These are phyloP conservation scores for Musa itinerans DNA, from an alignment of 176 grass and related monocot genomes.

Conservation along the genomic window DNA sequence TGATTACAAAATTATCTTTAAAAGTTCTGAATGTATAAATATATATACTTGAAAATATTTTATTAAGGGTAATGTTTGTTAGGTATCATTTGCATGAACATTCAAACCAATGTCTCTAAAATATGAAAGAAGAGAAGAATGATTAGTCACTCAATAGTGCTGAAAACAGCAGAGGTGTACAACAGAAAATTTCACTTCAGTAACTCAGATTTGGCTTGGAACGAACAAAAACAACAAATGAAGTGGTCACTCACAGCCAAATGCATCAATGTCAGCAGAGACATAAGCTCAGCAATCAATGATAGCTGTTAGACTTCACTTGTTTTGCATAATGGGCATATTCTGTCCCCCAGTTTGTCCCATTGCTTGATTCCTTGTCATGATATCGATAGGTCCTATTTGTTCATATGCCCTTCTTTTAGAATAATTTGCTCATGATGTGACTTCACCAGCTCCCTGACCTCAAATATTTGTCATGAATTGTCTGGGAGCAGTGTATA, in stretches of 20 bases:
- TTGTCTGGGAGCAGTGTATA: not conserved
- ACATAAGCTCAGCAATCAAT: not conserved
- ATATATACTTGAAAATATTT: too few relatives aligned
- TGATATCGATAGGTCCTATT: not conserved
- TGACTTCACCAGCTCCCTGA: not conserved
- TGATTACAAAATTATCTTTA: too few relatives aligned
- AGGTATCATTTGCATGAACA: too few relatives aligned
- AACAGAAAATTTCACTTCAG: too few relatives aligned
- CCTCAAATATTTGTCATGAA: not conserved
- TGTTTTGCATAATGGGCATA: not conserved
- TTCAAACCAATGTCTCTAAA: too few relatives aligned
- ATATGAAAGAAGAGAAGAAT: not conserved
- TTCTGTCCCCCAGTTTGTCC: not conserved
- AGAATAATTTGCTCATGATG: not conserved
- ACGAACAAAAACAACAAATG: too few relatives aligned
- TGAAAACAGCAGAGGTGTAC: not conserved
- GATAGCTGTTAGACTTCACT: too few relatives aligned
- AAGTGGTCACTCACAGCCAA: not conserved
- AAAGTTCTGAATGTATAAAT: too few relatives aligned
- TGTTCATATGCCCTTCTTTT: not conserved
- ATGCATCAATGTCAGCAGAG: not conserved
- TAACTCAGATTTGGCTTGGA: too few relatives aligned
- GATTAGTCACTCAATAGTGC: not conserved
- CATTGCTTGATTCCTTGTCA: conserved; percentile 1
- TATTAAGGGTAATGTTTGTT: too few relatives aligned